A percentile compares a stretch with the other conserved stretches of the same genome.
These are phyloP conservation scores for Aspergillus japonicus DNA, from an alignment of 2,329 filamentous ascomycete species.

Conservation along the genomic window DNA sequence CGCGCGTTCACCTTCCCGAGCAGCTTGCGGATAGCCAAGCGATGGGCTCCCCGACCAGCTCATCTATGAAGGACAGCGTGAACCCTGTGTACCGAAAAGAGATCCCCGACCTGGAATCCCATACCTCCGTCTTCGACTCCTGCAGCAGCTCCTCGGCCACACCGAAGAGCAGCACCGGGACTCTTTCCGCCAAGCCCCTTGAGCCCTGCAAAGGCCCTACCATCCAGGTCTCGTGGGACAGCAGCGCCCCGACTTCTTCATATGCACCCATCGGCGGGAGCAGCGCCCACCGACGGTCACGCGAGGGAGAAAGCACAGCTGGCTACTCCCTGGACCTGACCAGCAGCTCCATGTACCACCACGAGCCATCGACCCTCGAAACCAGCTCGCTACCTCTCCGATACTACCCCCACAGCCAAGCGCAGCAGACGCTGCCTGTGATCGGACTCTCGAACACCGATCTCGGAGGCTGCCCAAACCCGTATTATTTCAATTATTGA, in stretches of 20 bases:
- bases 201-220: constrained; percentile 4
- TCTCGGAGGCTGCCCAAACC: constrained; percentile 21
- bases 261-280: constrained; percentile 13
- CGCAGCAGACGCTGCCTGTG: constrained; percentile 12
- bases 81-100: constrained; percentile 17
- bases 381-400: constrained; percentile 15
- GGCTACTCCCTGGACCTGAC: constrained; percentile 11
- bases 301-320: constrained; percentile 1
- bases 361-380: constrained; percentile 12
- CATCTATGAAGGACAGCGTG: constrained; percentile 12
- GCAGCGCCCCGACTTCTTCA: constrained; percentile 6
- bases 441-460: constrained; percentile 16
- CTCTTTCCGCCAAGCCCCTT: not conserved
- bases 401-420: constrained; percentile 16
- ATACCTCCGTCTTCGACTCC: constrained; percentile 23
- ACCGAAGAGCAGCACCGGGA: constrained; percentile 3
- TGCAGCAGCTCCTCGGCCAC: constrained; percentile 10
- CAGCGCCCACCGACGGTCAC: not conserved
- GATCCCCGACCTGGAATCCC: constrained; percentile 21
- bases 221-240: constrained; percentile 13
- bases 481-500: constrained; percentile 31
- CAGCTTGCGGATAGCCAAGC: constrained; percentile 17
- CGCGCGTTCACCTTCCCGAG: constrained; percentile 31
- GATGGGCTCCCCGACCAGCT: constrained; percentile 17
- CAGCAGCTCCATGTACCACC: constrained; percentile 8